phyloP scores from a whole-genome alignment of 495 filamentous ascomycete genomes.

The Astrothelium subdiscretum region DNA sequence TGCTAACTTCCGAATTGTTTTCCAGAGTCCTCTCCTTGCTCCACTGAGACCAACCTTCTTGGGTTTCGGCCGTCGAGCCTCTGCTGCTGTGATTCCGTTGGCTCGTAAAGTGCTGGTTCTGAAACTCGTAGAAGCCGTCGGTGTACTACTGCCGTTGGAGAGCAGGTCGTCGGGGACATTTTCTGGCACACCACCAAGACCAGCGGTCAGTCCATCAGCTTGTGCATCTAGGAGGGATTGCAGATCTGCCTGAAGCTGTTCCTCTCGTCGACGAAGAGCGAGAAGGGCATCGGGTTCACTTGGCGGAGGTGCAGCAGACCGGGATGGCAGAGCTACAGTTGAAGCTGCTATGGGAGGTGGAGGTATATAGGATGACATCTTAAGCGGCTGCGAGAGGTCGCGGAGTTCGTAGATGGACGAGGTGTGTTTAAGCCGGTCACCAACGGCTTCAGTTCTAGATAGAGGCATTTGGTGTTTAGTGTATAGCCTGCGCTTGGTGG shows the following conservation, averaged over 20 bases:
- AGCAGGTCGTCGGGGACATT: slow-evolving; percentile 26
- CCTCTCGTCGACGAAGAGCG: slow-evolving; percentile 39
- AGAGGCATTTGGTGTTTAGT: not conserved
- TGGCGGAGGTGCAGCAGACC: not conserved
- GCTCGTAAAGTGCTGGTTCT: slow-evolving; percentile 16
- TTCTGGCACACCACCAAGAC: slow-evolving; percentile 26
- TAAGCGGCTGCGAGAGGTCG: not conserved
- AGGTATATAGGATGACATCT: not conserved
- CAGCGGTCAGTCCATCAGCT: slow-evolving; percentile 56
- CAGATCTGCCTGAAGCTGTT: slow-evolving; percentile 58
- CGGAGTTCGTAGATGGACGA: not conserved
- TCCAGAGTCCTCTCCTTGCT: slow-evolving; percentile 60
- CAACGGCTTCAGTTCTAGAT: not conserved
- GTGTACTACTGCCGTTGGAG: slow-evolving; percentile 40
- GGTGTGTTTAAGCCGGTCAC: not conserved
- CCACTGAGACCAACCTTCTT: slow-evolving; percentile 49
- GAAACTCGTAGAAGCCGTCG: slow-evolving; percentile 28
- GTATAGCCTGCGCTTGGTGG: not conserved
- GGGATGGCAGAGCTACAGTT: not conserved
- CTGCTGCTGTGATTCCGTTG: slow-evolving; percentile 8
- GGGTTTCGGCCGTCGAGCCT: slow-evolving; percentile 41
- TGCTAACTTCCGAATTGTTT: slow-evolving; percentile 59
- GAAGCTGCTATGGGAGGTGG: not conserved
- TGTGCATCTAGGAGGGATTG: slow-evolving; percentile 79
- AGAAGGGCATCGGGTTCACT: not conserved